Evolutionary conservation across 805 yeast genomes (phyloP), one percentile per base, ranked within the genome.

Genomic region (Candida maesae): DNA sequence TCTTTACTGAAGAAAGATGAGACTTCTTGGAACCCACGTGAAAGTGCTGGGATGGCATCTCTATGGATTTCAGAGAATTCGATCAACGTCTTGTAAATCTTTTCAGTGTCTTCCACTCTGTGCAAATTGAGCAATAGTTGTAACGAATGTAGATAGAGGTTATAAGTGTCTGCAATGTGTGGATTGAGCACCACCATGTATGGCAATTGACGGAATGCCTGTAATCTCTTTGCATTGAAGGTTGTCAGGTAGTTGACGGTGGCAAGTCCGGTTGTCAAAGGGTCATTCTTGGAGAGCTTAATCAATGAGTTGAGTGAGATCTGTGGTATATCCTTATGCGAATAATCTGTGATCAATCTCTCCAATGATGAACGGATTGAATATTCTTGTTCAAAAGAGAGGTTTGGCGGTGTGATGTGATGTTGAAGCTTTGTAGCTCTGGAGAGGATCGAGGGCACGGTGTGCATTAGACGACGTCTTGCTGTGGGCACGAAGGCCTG

Each of bases 131-230:
- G 52, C 37, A 81, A 52, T 5, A 74, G 66, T 37, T 74, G 66
- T 66, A 88, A 73, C 2, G 95, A 81, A 42, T 78, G 70, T 47
- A 87, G 66, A 64, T 91, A 91, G 35, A 81, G 64, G 52, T 77
- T 71, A 66, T 88, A 87, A 17, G 85, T 81, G 51, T 77, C 78
- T 10, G 91, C 83, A 38, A 91, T 81, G 53, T 86, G 79, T 6
- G 97, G 97, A 58, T 91, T 91, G 46, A 91, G 63, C 41, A 89
- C 82, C 35, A 83, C 88, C 51, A 90, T 73, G 59, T 88, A 91
- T 0, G 96, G 96, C 40, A 91, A 65, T 33, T 73, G 68, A 47
- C 91, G 74, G 49, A 91, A 78, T 21, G 81, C 82, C 24, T 73
- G 71, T 14, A 89, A 61, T 47, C 96, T 69, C 39, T 81, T 76